Evolutionary conservation across 495 filamentous ascomycete species (phyloP).

Genomic region (Penicillium goetzii): DNA sequence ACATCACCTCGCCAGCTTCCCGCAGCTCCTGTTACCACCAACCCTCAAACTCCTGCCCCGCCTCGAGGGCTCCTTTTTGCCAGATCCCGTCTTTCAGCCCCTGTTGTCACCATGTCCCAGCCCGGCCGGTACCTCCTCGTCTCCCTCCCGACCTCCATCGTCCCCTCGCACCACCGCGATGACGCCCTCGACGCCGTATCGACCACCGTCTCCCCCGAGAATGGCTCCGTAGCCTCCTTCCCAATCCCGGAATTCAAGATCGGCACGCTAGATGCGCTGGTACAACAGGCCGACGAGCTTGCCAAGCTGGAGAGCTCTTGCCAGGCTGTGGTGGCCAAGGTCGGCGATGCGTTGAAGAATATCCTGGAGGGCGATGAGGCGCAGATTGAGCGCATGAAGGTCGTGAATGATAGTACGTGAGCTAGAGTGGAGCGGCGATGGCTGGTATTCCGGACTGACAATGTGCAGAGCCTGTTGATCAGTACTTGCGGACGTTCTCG

Average conservation of each 20-base stretch:
- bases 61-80: constrained; percentile 21
- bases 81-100: not conserved
- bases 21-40: constrained; percentile 19
- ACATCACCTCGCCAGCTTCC: constrained; percentile 32
- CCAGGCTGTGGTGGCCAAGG: constrained; percentile 82
- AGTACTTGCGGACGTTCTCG: constrained; percentile 83
- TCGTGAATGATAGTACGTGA: constrained; percentile 91
- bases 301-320: constrained; percentile 82
- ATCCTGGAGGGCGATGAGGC: constrained; percentile 83
- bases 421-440: not conserved
- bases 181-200: constrained; percentile 78
- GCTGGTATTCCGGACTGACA: constrained; percentile 9
- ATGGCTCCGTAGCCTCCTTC: constrained; percentile 77
- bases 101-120: constrained; percentile 57
- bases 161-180: constrained; percentile 70
- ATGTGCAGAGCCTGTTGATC: constrained; percentile 80
- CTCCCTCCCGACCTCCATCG: constrained; percentile 75
- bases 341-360: constrained; percentile 79
- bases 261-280: constrained; percentile 92
- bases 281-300: constrained; percentile 94
- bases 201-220: constrained; percentile 71
- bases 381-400: constrained; percentile 84
- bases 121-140: constrained; percentile 69
- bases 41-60: constrained; percentile 20
- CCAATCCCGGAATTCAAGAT: constrained; percentile 94